Percentiles rank a stretch among this genome's conserved stretches.
Conservation (phyloP, 2,329 filamentous ascomycete genomes). For the Aureobasidium melanogenum region DNA sequence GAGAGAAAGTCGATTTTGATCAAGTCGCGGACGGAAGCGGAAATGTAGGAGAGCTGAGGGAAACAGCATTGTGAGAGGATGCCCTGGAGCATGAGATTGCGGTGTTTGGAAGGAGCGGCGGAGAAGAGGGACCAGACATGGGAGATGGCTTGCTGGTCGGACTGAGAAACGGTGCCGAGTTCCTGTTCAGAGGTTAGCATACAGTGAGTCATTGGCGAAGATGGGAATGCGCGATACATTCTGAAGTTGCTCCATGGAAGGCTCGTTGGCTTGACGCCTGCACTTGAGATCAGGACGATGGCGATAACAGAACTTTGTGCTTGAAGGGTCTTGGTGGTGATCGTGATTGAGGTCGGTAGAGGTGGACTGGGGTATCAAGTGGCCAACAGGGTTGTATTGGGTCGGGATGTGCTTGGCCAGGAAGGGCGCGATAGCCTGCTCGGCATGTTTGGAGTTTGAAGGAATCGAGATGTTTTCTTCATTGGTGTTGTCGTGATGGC, state of each 20-base stretch:
- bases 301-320: conserved; percentile 87
- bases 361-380: conserved; percentile 19
- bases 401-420: conserved; percentile 83
- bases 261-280: conserved; percentile 83
- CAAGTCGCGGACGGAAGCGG: conserved; percentile 81
- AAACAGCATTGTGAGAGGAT: conserved; percentile 97
- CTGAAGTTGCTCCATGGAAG: conserved; percentile 92
- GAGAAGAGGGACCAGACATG: conserved; percentile 98
- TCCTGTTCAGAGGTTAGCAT: conserved; percentile 43
- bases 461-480: conserved; percentile 32
- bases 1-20: conserved; percentile 96
- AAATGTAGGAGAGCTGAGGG: conserved; percentile 88
- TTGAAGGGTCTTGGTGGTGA: conserved; percentile 18
- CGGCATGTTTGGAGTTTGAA: conserved; percentile 52
- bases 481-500: conserved; percentile 16
- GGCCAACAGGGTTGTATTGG: conserved; percentile 71
- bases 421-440: conserved; percentile 77
- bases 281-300: conserved; percentile 93
- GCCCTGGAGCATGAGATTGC: conserved; percentile 92
- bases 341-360: conserved; percentile 23
- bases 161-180: conserved; percentile 69
- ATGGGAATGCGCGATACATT: conserved; percentile 43
- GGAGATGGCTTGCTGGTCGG: conserved; percentile 89
- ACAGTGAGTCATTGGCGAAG: not conserved
- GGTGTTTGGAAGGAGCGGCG: conserved; percentile 84